Evolutionary conservation across 1,284 basidiomycete genomes (phyloP).

Genomic region (Tetrapyrgos nigripes): DNA sequence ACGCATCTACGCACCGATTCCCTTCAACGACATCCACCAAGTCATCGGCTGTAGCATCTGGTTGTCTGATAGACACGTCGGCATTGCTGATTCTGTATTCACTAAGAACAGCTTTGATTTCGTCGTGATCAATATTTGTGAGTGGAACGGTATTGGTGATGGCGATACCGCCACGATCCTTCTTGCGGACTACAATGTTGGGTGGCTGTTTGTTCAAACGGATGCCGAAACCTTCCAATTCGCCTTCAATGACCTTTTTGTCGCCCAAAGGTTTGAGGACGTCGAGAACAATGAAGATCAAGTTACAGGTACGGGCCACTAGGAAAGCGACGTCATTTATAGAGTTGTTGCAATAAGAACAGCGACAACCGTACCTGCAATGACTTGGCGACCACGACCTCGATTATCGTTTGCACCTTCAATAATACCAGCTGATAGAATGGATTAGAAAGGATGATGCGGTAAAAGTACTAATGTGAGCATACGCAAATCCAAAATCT

Average conservation of each 20-base stretch:
- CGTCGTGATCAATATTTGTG: conserved; percentile 95
- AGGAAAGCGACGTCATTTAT: conserved; percentile 25
- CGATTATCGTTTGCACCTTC: conserved; percentile 99
- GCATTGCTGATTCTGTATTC: conserved; percentile 92
- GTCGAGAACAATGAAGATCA: conserved; percentile 98
- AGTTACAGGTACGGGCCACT: conserved; percentile 97
- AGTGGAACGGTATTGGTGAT: conserved; percentile 97
- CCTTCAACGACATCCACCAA: conserved; percentile 97
- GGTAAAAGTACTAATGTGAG: conserved; percentile 13
- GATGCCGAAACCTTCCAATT: conserved; percentile 97
- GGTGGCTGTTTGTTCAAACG: conserved; percentile 96
- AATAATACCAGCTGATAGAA: conserved; percentile 87
- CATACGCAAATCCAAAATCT: conserved; percentile 85
- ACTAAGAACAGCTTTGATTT: conserved; percentile 94
- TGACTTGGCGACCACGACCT: conserved; percentile 96
- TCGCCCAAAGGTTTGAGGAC: conserved; percentile 97
- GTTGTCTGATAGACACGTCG: conserved; percentile 95
- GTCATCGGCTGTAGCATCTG: conserved; percentile 94
- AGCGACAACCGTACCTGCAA: conserved; percentile 70
- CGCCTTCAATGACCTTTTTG: conserved; percentile 89
- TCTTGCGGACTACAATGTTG: conserved; percentile 86
- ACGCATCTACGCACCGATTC: conserved; percentile 64
- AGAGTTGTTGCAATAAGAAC: conserved; percentile 14
- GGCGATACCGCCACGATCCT: conserved; percentile 94
- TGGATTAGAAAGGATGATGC: background rate